A percentile compares a stretch with the other conserved stretches of the same genome.
phyloP scores from a whole-genome alignment of 495 filamentous ascomycete species.

The Xylaria sp. region DNA sequence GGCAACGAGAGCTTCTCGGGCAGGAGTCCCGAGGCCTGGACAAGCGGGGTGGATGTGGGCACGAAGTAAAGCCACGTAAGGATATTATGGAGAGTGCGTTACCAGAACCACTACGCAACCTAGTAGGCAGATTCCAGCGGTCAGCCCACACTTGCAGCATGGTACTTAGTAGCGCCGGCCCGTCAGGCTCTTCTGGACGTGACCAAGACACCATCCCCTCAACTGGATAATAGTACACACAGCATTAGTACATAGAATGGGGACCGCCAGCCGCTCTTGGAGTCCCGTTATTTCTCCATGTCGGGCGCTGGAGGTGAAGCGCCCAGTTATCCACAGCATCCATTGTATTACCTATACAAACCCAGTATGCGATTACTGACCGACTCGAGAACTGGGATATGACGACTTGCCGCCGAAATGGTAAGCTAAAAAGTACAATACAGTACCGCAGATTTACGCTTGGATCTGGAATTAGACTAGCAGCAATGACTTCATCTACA shows the following conservation, averaged over 20 bases:
- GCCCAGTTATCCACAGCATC: background rate
- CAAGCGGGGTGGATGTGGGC: slow-evolving; percentile 13
- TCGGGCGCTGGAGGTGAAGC: background rate
- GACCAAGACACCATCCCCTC: slow-evolving; percentile 11
- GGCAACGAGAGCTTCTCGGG: slow-evolving; percentile 1
- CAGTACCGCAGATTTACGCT: background rate
- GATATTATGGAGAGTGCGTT: background rate
- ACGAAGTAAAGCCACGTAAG: background rate
- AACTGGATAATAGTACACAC: background rate
- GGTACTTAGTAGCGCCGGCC: slow-evolving; percentile 21
- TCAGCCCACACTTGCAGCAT: slow-evolving; percentile 22
- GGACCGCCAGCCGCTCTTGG: background rate
- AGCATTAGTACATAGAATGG: background rate
- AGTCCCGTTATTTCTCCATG: slow-evolving; percentile 9
- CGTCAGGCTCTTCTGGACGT: background rate
- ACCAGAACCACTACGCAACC: slow-evolving; percentile 4
- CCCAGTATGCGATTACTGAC: too few species aligned
- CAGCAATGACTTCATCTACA: background rate
- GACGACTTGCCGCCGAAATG: background rate
- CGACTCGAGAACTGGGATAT: background rate
- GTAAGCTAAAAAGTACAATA: background rate
- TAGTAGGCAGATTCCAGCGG: background rate
- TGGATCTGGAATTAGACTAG: background rate
- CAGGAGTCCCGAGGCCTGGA: slow-evolving; percentile 12
- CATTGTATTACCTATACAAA: background rate